Base-by-base conservation (phyloP, 352 stramenopile species). In the Globisporangium camurandrum region DNA sequence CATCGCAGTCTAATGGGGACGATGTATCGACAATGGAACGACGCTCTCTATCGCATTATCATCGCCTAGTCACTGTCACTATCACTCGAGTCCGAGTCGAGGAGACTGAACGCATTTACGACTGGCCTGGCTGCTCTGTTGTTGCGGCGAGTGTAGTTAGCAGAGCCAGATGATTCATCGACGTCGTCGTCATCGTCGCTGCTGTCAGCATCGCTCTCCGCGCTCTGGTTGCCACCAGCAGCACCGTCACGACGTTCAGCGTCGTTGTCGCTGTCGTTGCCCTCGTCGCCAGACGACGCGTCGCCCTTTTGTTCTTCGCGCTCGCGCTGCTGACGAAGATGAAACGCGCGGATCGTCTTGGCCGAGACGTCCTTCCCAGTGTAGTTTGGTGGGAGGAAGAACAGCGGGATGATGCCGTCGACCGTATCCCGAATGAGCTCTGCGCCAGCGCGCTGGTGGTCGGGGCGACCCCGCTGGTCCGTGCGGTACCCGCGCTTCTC, bases 61-160 rank as follows among this genome's bases (percentile, higher is more conserved):
- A n/a, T n/a, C n/a, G n/a, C n/a, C n/a, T n/a, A 52, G 28, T 54
- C 51, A 34, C 47, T 60, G 33, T 72, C 64, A 16, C 64, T 72
- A 19, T 96, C 86, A 61, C 92, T 96, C 42, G 90, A 95, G 52
- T 88, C 88, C 17, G 68, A 74, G 57, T 96, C 82, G 19, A 97
- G 58, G 20, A 93, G 57, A 40, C 72, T 70, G 54, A 96, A 88
- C 7, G 86, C 84, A 51, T 88, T 72, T 43, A 95, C 77, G 57
- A 8, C 92, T 45, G 49, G 87, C 23, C 23, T 41, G 16, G 17
- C 16, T 11, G 17, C 17, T n/a, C 36, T 24, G 28, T 42, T 38
- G 12, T 48, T 19, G 3, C 24, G 36, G 42, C 50, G 38, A 9
- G 24, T 49, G 43, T 19, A n/a, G n/a, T 49, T 20, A 19, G 3